These are phyloP conservation scores for Boletus vinaceobasis DNA, from an alignment of 768 basidiomycete species.

Conservation along the genomic window DNA sequence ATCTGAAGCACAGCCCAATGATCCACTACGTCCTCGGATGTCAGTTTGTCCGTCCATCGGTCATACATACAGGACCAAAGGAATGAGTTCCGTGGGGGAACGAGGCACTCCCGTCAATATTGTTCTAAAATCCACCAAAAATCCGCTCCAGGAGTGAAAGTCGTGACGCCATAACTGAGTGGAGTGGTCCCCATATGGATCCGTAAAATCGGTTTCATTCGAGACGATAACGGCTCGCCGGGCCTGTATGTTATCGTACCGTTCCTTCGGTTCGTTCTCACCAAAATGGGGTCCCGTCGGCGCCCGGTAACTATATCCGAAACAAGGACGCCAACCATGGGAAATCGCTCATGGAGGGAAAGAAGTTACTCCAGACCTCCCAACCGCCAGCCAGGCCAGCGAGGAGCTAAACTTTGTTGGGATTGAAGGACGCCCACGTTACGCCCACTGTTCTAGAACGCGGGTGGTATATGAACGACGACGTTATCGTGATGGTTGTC, in stretches of 20 bases:
- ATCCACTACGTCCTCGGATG: conserved; percentile 12
- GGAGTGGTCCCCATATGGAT: conserved; percentile 7
- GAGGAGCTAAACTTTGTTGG: background rate
- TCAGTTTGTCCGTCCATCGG: background rate
- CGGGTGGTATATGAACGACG: conserved; percentile 2
- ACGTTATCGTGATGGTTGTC: conserved; percentile 19
- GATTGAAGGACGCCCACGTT: background rate
- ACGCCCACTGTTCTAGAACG: conserved; percentile 1
- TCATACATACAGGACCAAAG: conserved; percentile 2
- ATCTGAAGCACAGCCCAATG: background rate
- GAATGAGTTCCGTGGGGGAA: conserved; percentile 9
- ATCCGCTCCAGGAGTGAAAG: conserved; percentile 4
- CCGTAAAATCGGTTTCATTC: background rate
- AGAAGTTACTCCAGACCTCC: background rate
- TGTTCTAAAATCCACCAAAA: conserved; percentile 8
- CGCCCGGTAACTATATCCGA: conserved; percentile 7
- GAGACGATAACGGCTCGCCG: conserved; percentile 12
- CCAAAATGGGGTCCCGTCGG: background rate
- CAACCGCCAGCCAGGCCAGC: background rate
- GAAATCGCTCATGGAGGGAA: conserved; percentile 4
- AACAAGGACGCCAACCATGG: conserved; percentile 17
- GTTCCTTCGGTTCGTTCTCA: conserved; percentile 21
- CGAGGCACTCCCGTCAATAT: background rate
- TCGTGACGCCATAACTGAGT: no score
- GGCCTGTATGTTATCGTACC: conserved; percentile 22